Conservation (phyloP, 2,329 filamentous ascomycete genomes). For the Alternaria ethzedia region DNA sequence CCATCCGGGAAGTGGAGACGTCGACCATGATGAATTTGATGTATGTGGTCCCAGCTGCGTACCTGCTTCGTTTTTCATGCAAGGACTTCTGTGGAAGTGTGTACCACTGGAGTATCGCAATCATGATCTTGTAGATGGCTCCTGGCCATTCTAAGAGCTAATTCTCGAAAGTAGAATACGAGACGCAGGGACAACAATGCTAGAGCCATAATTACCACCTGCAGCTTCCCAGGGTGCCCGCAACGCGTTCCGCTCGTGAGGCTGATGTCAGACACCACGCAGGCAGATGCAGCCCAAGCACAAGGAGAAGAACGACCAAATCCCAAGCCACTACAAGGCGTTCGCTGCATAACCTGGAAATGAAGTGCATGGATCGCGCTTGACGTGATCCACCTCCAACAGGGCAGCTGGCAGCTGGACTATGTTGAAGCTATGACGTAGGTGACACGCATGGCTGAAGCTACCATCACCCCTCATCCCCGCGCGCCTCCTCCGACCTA, state of each 20-base stretch:
- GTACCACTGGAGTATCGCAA: not conserved
- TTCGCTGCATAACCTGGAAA: not conserved
- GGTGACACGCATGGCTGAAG: constrained; percentile 20
- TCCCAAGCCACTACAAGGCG: not conserved
- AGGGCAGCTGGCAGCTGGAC: constrained; percentile 14
- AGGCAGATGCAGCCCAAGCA: not conserved
- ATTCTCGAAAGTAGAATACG: not conserved
- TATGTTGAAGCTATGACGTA: constrained; percentile 20
- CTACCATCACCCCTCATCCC: constrained; percentile 18
- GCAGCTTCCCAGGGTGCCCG: not conserved
- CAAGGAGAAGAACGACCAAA: not conserved
- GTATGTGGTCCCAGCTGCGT: not conserved
- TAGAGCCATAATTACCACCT: not conserved
- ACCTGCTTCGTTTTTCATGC: not conserved
- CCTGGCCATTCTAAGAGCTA: not conserved
- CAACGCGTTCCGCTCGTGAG: not conserved
- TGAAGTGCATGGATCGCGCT: constrained; percentile 7
- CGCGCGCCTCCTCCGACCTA: constrained; percentile 9
- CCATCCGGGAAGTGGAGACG: not conserved
- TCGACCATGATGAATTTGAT: not conserved
- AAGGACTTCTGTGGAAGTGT: not conserved
- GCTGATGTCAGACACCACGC: not conserved
- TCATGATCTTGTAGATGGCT: not conserved
- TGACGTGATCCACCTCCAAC: constrained; percentile 11
- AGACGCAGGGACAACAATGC: not conserved